phyloP scores from a whole-genome alignment of 2,329 filamentous ascomycete genomes.

The Cladophialophora carrionii region DNA sequence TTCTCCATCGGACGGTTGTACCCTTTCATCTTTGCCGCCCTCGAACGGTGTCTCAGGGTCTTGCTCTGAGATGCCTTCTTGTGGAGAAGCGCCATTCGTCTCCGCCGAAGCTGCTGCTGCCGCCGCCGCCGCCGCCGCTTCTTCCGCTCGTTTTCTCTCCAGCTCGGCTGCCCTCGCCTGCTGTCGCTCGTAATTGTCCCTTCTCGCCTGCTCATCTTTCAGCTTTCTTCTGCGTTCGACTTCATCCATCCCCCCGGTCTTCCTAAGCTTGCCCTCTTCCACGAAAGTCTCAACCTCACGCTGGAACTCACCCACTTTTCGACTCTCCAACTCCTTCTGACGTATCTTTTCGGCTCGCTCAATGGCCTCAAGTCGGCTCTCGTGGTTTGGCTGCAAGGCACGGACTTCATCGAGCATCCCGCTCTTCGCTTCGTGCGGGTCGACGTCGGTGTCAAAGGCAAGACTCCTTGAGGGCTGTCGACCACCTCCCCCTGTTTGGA shows the following conservation, averaged over 20 bases:
- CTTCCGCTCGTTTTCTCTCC: constrained; percentile 43
- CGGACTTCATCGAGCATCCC: constrained; percentile 90
- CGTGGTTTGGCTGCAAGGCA: constrained; percentile 91
- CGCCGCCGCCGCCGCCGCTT: constrained; percentile 27
- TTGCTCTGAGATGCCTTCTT: constrained; percentile 16
- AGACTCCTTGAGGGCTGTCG: constrained; percentile 52
- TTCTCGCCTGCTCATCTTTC: constrained; percentile 83
- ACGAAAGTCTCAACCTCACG: constrained; percentile 86
- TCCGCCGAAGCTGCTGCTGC: constrained; percentile 25
- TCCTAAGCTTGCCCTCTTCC: constrained; percentile 87
- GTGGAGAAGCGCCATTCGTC: constrained; percentile 10
- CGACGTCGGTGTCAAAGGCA: constrained; percentile 56
- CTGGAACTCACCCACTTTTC: constrained; percentile 75
- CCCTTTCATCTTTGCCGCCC: constrained; percentile 29
- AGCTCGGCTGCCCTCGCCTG: constrained; percentile 57
- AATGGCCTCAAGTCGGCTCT: constrained; percentile 89
- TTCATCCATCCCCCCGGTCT: constrained; percentile 93
- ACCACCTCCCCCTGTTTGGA: constrained; percentile 60
- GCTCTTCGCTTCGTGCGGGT: constrained; percentile 84
- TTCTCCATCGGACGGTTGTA: constrained; percentile 24
- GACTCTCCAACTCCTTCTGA: constrained; percentile 81
- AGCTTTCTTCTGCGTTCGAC: constrained; percentile 79
- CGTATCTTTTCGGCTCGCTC: constrained; percentile 92
- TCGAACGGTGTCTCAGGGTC: constrained; percentile 29
- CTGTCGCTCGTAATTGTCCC: constrained; percentile 67